Evolutionary conservation across 345 rosid genomes (phyloP).

Genomic region (Corchorus olitorius): DNA sequence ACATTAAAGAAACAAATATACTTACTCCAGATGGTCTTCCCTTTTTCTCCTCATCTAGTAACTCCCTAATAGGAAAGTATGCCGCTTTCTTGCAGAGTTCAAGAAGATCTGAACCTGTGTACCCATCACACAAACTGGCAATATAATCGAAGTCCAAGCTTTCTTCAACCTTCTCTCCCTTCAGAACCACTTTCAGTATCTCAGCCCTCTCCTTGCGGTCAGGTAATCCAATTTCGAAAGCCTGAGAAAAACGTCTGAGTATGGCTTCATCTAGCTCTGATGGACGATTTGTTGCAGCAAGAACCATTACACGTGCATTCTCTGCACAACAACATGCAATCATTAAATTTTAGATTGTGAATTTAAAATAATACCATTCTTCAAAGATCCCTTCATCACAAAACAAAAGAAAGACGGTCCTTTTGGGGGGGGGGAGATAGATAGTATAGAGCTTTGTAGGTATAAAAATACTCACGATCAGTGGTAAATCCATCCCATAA

Average conservation of each 20-base stretch:
- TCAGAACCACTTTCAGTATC: constrained; percentile 81
- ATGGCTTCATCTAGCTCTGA: constrained; percentile 99
- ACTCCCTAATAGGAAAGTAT: constrained; percentile 82
- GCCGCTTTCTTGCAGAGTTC: constrained; percentile 98
- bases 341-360: constrained; percentile 11
- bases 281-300: constrained; percentile 97
- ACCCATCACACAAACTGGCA: constrained; percentile 80
- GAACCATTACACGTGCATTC: constrained; percentile 95
- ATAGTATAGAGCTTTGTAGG: neutral
- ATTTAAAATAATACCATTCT: neutral
- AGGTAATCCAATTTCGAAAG: constrained; percentile 97
- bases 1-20: constrained; percentile 11
- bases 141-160: constrained; percentile 64
- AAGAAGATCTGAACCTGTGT: constrained; percentile 90
- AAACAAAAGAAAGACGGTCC: neutral
- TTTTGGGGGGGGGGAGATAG: neutral
- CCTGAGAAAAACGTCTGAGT: constrained; percentile 89
- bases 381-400: neutral
- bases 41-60: constrained; percentile 79
- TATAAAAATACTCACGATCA: constrained; percentile 69
- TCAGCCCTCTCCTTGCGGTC: constrained; percentile 67
- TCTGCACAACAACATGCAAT: constrained; percentile 43
- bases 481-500: constrained; percentile 99
- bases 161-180: constrained; percentile 72
- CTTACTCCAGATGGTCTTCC: constrained; percentile 69